Evolutionary conservation across 148 eudicot species (phyloP).

Genomic region (Euryodendron excelsum): DNA sequence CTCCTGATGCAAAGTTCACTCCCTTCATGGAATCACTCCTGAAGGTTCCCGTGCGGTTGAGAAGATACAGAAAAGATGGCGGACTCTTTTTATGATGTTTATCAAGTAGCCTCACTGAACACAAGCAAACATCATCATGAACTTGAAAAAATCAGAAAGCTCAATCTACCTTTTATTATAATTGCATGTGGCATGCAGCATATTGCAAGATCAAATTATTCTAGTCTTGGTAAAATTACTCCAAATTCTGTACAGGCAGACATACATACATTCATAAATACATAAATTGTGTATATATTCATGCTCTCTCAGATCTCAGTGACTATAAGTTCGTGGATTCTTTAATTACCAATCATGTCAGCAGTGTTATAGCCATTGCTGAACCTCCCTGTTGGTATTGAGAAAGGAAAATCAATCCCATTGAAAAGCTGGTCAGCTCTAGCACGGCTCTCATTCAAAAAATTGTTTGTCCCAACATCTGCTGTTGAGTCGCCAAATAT

Average conservation of each 20-base stretch:
- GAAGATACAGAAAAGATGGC: slow-evolving; percentile 23
- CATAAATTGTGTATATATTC: no score
- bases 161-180: not conserved
- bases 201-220: no score
- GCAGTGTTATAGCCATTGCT: slow-evolving; percentile 10
- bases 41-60: not conserved
- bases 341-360: not conserved
- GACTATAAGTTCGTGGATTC: no score
- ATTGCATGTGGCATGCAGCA: no score
- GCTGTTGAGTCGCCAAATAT: slow-evolving; percentile 8
- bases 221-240: no score
- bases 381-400: slow-evolving; percentile 2
- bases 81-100: slow-evolving; percentile 21
- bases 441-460: not conserved
- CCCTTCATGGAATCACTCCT: slow-evolving; percentile 13
- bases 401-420: slow-evolving; percentile 9
- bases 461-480: slow-evolving; percentile 3
- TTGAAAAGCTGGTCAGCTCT: not conserved
- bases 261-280: no score
- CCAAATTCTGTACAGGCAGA: no score
- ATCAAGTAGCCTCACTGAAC: slow-evolving; percentile 22
- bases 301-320: no score
- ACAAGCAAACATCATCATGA: no score
- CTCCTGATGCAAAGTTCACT: slow-evolving; percentile 34
- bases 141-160: not conserved